phyloP scores from a whole-genome alignment of 177 flowering plant species.

The Telopea speciosissima region DNA sequence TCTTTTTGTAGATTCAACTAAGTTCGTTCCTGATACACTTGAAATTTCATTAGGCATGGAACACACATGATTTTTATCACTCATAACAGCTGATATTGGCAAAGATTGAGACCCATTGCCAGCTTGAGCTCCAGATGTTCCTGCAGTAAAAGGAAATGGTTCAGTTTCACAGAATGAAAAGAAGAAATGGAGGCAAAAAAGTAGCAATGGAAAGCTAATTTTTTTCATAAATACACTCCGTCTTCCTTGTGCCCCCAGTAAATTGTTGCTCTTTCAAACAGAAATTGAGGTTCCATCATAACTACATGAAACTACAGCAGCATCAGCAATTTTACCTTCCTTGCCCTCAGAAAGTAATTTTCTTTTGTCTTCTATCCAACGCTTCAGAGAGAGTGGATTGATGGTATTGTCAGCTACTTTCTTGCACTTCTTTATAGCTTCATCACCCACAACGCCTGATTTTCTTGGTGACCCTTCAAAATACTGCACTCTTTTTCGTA shows the following conservation, averaged over 20 bases:
- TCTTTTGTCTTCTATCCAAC: conserved; percentile 20
- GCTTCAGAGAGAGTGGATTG: conserved; percentile 19
- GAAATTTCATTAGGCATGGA: conserved; percentile 9
- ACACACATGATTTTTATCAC: conserved; percentile 4
- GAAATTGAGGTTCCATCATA: conserved; percentile 1
- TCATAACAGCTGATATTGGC: conserved; percentile 10
- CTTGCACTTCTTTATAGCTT: conserved; percentile 51
- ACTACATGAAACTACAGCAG: background rate
- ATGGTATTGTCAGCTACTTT: conserved; percentile 28
- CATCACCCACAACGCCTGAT: conserved; percentile 31
- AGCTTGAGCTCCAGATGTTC: conserved; percentile 9
- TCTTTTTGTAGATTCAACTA: conserved; percentile 26
- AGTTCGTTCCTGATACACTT: conserved; percentile 13
- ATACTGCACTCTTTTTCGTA: conserved; percentile 50
- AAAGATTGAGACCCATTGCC: conserved; percentile 10
- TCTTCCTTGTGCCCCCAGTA: too few relatives aligned
- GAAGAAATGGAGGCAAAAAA: background rate
- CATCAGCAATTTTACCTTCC: conserved; percentile 27
- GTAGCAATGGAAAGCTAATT: background rate
- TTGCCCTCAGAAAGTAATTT: conserved; percentile 19
- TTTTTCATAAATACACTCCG: background rate
- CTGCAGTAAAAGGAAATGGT: conserved; percentile 26
- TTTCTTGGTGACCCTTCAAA: conserved; percentile 20
- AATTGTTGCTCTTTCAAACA: background rate
- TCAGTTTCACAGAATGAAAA: conserved; percentile 7